Conservation (phyloP, 495 filamentous ascomycete species). For the Penicillium parvum region DNA sequence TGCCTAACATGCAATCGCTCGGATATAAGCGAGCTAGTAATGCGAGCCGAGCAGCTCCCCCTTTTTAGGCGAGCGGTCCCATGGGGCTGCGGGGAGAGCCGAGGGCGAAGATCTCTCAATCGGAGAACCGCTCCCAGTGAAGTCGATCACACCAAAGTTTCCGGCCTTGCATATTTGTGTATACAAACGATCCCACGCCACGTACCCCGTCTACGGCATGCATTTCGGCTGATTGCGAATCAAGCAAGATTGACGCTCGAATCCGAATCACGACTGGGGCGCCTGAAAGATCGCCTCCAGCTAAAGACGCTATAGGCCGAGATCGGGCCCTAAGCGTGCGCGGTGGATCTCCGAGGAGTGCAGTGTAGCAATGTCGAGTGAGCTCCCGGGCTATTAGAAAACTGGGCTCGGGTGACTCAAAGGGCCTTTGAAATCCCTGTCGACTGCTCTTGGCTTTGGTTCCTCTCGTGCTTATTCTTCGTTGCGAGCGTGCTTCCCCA, state of each 20-base stretch:
- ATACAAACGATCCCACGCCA: too few relatives aligned
- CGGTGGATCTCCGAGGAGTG: conserved; percentile 2
- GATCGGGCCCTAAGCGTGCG: conserved; percentile 15
- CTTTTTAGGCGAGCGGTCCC: background rate
- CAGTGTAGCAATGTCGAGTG: conserved; percentile 8
- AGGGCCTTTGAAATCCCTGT: background rate
- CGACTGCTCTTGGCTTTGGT: background rate
- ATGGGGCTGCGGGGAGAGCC: conserved; percentile 2
- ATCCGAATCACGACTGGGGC: too few relatives aligned
- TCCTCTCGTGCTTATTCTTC: background rate
- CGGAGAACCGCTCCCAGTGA: too few relatives aligned
- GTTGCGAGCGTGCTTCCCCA: background rate
- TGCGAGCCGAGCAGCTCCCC: conserved; percentile 1
- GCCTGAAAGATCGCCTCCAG: conserved; percentile 7
- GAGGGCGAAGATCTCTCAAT: background rate
- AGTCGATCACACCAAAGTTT: too few relatives aligned
- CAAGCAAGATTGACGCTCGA: too few relatives aligned
- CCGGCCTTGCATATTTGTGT: too few relatives aligned
- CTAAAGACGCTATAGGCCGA: conserved; percentile 15
- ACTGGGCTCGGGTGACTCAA: conserved; percentile 9
- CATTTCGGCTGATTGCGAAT: too few relatives aligned
- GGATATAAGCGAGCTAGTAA: background rate
- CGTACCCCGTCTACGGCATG: too few relatives aligned
- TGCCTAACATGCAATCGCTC: too few relatives aligned
- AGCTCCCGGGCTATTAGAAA: background rate